A percentile compares a stretch with the other conserved stretches of the same genome.
Evolutionary conservation across 257 asterid genomes (phyloP).

Genomic region (Jasminum sambac): DNA sequence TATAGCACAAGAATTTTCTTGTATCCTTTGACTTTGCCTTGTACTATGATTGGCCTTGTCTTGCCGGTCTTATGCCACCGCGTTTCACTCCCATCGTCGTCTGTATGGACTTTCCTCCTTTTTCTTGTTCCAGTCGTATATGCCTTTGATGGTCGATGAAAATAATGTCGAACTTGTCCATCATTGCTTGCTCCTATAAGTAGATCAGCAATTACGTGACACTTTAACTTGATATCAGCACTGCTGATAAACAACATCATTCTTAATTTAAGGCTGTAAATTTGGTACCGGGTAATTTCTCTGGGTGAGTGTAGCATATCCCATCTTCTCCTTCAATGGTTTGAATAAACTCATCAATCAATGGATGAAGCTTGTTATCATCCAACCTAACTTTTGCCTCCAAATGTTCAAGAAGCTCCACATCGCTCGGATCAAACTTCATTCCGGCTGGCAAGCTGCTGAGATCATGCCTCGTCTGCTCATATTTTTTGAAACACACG

Average conservation of each 20-base stretch:
- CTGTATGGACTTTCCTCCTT: conserved; percentile 48
- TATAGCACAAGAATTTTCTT: conserved; percentile 52
- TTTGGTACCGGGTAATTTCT: conserved; percentile 43
- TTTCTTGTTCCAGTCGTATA: conserved; percentile 50
- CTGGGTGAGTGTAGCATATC: conserved; percentile 52
- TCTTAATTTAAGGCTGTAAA: background rate
- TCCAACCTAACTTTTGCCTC: conserved; percentile 48
- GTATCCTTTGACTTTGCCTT: conserved; percentile 46
- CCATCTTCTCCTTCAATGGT: conserved; percentile 48
- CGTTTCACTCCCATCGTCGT: conserved; percentile 40
- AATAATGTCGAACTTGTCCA: conserved; percentile 44
- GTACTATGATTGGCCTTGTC: conserved; percentile 38
- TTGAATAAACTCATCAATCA: conserved; percentile 48
- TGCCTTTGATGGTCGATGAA: conserved; percentile 52
- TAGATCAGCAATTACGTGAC: too few species aligned
- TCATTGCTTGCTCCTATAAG: conserved; percentile 41
- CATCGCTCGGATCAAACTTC: conserved; percentile 56
- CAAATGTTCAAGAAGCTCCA: conserved; percentile 48
- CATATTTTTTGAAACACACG: background rate
- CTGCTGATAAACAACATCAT: too few species aligned
- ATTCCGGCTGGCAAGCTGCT: conserved; percentile 52
- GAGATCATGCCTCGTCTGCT: conserved; percentile 39
- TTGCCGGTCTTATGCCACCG: conserved; percentile 56
- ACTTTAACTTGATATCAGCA: too few species aligned
- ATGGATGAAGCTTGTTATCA: conserved; percentile 39